Conservation (phyloP, 306 rosid species). For the Citrullus colocynthis region DNA sequence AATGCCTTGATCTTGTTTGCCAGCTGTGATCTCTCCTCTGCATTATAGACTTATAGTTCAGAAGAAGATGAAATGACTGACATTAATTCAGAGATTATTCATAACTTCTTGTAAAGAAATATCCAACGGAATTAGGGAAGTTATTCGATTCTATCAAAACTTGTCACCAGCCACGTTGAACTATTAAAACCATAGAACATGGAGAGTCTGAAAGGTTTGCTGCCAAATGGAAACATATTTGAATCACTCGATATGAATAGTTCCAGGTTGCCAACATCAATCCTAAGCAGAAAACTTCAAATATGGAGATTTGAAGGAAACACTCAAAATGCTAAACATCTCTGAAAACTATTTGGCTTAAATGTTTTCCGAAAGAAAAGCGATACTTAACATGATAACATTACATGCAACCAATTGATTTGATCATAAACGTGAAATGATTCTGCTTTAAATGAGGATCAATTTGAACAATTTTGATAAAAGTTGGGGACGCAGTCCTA, state of each 20-base stretch:
- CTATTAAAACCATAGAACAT: not conserved
- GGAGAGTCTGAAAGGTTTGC: not conserved
- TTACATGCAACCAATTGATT: not conserved
- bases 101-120: not conserved
- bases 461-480: not conserved
- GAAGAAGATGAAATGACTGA: not conserved
- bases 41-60: slow-evolving; percentile 1
- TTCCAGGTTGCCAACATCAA: not conserved
- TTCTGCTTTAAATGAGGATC: not conserved
- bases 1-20: slow-evolving; percentile 76
- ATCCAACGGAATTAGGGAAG: not conserved
- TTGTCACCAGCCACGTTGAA: not conserved
- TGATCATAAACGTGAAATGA: not conserved
- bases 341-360: not conserved
- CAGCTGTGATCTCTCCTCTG: slow-evolving; percentile 94
- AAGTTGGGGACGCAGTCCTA: not conserved
- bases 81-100: not conserved
- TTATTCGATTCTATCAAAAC: not conserved
- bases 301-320: not conserved
- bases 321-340: not conserved
- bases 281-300: not conserved
- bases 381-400: not conserved
- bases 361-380: not conserved
- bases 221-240: not conserved
- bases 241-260: not conserved